phyloP scores from a whole-genome alignment of 805 yeast genomes.

The Spathaspora arborariae region DNA sequence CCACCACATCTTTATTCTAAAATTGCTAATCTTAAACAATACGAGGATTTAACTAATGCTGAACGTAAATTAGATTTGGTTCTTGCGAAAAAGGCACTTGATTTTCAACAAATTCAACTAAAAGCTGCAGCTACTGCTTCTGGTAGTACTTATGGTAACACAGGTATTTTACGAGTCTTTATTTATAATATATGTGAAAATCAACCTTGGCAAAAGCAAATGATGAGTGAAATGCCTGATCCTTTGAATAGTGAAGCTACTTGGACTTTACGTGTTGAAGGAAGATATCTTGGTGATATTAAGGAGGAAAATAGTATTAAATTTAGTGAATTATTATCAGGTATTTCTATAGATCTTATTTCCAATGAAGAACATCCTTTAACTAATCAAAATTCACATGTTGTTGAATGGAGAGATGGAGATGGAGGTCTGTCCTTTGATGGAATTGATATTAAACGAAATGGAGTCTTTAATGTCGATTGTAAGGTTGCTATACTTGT shows the following conservation, averaged over 20 bases:
- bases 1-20: slow-evolving; percentile 34
- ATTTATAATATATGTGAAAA: slow-evolving; percentile 78
- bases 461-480: slow-evolving; percentile 55
- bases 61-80: slow-evolving; percentile 79
- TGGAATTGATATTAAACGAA: slow-evolving; percentile 82
- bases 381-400: slow-evolving; percentile 29
- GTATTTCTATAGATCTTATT: slow-evolving; percentile 74
- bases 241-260: slow-evolving; percentile 36
- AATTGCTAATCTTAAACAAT: slow-evolving; percentile 69
- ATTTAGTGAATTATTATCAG: slow-evolving; percentile 77
- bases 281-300: slow-evolving; percentile 59
- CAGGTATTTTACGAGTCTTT: slow-evolving; percentile 70
- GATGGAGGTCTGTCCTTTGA: slow-evolving; percentile 52
- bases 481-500: slow-evolving; percentile 71
- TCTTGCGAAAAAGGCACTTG: slow-evolving; percentile 78
- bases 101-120: slow-evolving; percentile 65
- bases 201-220: slow-evolving; percentile 73
- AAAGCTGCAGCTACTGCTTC: slow-evolving; percentile 21
- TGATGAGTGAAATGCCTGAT: slow-evolving; percentile 21
- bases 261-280: slow-evolving; percentile 91
- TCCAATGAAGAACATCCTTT: slow-evolving; percentile 38
- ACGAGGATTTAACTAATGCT: slow-evolving; percentile 70
- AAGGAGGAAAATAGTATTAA: slow-evolving; percentile 32
- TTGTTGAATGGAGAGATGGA: slow-evolving; percentile 86
- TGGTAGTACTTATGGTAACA: slow-evolving; percentile 28